Evolutionary conservation across 108 stramenopile species (phyloP).

Genomic region (Cylindrotheca fusiformis): DNA sequence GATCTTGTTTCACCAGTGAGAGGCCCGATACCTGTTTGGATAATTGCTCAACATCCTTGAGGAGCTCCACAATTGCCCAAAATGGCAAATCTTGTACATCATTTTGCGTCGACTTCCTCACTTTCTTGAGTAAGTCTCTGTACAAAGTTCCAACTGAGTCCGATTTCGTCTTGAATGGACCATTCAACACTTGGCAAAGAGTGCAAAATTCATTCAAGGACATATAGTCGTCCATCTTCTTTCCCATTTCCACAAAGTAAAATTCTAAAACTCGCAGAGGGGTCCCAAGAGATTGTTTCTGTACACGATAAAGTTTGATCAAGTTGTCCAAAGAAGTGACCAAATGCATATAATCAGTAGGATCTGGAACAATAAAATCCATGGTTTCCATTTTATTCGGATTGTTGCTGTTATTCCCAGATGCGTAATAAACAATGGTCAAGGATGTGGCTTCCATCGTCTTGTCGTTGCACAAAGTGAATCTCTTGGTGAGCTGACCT

Average conservation of each 20-base stretch:
- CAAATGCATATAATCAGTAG: constrained; percentile 42
- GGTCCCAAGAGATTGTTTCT: constrained; percentile 14
- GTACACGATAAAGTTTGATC: constrained; percentile 37
- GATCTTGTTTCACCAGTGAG: constrained; percentile 14
- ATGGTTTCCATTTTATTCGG: constrained; percentile 44
- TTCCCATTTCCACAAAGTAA: constrained; percentile 66
- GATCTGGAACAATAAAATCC: constrained; percentile 63
- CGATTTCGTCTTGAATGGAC: constrained; percentile 31
- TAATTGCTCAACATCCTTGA: constrained; percentile 17
- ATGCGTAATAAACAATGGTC: constrained; percentile 16
- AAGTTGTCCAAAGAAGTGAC: constrained; percentile 52
- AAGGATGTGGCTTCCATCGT: constrained; percentile 15
- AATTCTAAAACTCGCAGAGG: constrained; percentile 39
- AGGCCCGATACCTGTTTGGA: neutral
- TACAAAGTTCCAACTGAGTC: neutral
- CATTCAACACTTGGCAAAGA: constrained; percentile 57
- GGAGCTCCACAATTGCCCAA: constrained; percentile 25
- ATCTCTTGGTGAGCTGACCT: constrained; percentile 68
- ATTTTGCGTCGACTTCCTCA: neutral
- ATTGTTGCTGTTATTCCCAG: constrained; percentile 4
- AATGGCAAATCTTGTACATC: constrained; percentile 15
- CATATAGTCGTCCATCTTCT: constrained; percentile 19
- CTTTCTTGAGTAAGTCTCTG: constrained; percentile 12
- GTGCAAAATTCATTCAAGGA: constrained; percentile 47
- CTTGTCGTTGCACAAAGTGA: constrained; percentile 15